Conservation (phyloP, 164 flowering plant genomes). For the Macadamia tetraphylla region DNA sequence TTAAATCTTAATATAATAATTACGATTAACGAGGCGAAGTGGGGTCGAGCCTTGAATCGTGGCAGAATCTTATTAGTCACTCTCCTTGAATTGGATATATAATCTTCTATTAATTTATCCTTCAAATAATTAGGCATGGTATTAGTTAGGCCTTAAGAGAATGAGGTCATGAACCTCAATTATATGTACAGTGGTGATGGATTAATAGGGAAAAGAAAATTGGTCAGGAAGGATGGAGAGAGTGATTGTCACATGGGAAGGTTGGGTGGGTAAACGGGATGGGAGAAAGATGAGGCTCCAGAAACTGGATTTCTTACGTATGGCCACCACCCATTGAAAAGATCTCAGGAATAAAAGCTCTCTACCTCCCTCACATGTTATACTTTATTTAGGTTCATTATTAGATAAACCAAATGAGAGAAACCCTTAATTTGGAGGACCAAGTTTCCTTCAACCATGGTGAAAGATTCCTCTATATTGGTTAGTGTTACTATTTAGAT, state of each 20-base stretch:
- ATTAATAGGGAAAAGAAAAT: neutral
- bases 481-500: too few relatives aligned
- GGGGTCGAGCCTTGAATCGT: too few relatives aligned
- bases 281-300: neutral
- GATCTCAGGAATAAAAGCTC: neutral
- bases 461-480: too few relatives aligned
- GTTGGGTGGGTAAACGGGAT: too few relatives aligned
- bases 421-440: neutral
- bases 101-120: neutral
- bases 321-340: neutral
- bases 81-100: neutral
- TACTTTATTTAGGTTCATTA: neutral
- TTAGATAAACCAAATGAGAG: neutral
- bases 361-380: neutral
- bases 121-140: neutral
- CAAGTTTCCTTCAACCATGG: too few relatives aligned
- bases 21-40: too few relatives aligned
- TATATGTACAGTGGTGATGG: constrained; percentile 9
- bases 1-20: too few relatives aligned
- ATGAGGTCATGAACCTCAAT: neutral
- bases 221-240: constrained; percentile 1
- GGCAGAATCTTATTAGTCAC: neutral
- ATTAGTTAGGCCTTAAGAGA: neutral
- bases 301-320: neutral
- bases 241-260: neutral